Conservation (phyloP, 768 basidiomycete genomes). For the Pleurotus ostreatus region DNA sequence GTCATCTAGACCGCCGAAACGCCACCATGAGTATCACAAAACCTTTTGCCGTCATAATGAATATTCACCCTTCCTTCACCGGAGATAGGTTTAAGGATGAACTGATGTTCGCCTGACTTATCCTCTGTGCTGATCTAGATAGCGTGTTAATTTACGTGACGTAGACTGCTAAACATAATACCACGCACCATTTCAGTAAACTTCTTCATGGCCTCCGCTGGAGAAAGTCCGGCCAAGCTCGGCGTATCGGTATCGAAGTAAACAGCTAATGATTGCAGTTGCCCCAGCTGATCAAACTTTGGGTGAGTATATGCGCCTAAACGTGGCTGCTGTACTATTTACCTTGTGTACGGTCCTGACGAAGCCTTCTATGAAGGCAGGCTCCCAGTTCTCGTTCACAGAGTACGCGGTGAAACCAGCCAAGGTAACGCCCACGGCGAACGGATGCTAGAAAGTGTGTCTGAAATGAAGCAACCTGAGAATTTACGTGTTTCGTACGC, state of each 20-base stretch:
- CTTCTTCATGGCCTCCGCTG: conserved; percentile 61
- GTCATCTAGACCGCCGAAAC: conserved; percentile 45
- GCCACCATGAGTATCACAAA: too few relatives aligned
- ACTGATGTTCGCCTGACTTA: conserved; percentile 68
- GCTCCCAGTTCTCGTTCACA: conserved; percentile 82
- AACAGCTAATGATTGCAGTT: conserved; percentile 78
- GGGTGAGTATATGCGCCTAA: conserved; percentile 2
- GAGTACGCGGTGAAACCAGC: conserved; percentile 86
- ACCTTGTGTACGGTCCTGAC: conserved; percentile 89
- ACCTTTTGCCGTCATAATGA: background rate
- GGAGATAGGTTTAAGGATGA: conserved; percentile 91
- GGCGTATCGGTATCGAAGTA: conserved; percentile 94
- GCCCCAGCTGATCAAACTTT: conserved; percentile 58
- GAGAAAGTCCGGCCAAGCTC: conserved; percentile 68
- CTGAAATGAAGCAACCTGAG: conserved; percentile 1
- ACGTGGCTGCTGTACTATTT: background rate
- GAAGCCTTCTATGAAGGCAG: conserved; percentile 90
- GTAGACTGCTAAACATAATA: too few relatives aligned
- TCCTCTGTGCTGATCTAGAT: conserved; percentile 42
- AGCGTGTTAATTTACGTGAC: background rate
- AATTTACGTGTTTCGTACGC: conserved; percentile 20
- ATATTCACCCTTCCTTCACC: conserved; percentile 81
- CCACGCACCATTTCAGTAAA: conserved; percentile 68
- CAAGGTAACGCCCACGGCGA: conserved; percentile 87
- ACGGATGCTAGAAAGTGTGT: conserved; percentile 68